Evolutionary conservation across 352 stramenopile species (phyloP), one percentile per base, ranked within the genome.

Genomic region (Phytophthora syringae): DNA sequence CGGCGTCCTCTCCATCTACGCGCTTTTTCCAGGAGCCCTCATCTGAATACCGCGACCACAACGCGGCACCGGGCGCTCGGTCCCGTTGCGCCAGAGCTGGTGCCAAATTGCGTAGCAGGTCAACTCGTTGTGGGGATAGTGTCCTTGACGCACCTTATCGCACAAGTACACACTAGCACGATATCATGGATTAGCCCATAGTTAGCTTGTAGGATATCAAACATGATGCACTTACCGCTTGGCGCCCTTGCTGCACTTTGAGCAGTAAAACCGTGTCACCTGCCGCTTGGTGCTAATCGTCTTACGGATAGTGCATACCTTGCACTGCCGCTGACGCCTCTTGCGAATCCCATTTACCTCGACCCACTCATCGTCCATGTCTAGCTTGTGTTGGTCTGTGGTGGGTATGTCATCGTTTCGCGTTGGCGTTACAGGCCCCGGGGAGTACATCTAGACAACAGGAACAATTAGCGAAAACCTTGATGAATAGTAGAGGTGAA

Each of bases 341-440:
- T 60, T 60, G 2, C 40, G 18, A 44, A 60, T 60, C 28, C 39
- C 27, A 34, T 52, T 60, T 7, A 51, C 39, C 30, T 60, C 40
- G 0, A 59, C 40, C 52, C 52, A 44, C 52, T 59, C 52, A 12
- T 59, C 39, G 13, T 59, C 39, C 52, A 43, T 58, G 1, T 58
- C 36, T 11, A 50, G 24, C 9, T 22, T 50, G 25, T 59, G 37
- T 11, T 25, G 6, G n/a, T n/a, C n/a, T 30, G 22, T n/a, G 12
- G 34, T 37, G n/a, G 34, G 2, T 20, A 7, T 47, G 20, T 36
- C 20, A 20, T n/a, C n/a, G 4, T 15, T 15, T 30, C 22, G 34
- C 22, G 20, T 47, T 25, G 50, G 32, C 10, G 50, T 47, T 4
- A 47, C 36, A 22, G 50, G 34, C 0, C 50, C 50, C 13, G 21